Evolutionary conservation across 306 rosid genomes (phyloP).

Genomic region (Vachellia pachyceras): DNA sequence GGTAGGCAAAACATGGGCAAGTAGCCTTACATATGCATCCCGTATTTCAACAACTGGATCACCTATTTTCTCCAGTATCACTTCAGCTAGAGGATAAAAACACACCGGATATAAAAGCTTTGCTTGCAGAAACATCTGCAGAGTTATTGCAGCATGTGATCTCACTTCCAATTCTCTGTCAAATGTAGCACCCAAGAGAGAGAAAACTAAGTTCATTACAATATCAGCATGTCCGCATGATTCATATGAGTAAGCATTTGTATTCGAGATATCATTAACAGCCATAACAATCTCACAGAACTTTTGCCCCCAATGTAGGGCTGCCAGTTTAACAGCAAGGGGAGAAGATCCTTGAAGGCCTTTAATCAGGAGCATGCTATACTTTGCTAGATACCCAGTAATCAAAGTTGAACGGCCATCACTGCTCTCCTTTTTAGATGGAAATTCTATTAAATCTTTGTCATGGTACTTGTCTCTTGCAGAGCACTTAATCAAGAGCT

Average conservation of each 20-base stretch:
- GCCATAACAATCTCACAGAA: conserved; percentile 75
- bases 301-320: conserved; percentile 71
- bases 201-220: conserved; percentile 62
- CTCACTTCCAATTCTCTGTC: conserved; percentile 90
- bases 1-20: conserved; percentile 75
- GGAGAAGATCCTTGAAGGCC: conserved; percentile 79
- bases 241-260: conserved; percentile 50
- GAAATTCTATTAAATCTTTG: conserved; percentile 42
- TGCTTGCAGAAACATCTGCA: conserved; percentile 85
- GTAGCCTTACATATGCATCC: conserved; percentile 65
- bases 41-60: conserved; percentile 79
- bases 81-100: conserved; percentile 75
- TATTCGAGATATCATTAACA: conserved; percentile 47
- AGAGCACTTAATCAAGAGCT: conserved; percentile 68
- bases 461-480: conserved; percentile 45
- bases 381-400: conserved; percentile 69
- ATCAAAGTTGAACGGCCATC: conserved; percentile 49
- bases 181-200: conserved; percentile 72
- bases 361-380: conserved; percentile 58
- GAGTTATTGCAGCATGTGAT: conserved; percentile 68
- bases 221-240: conserved; percentile 54
- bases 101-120: conserved; percentile 75
- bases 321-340: conserved; percentile 72
- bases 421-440: conserved; percentile 40
- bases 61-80: conserved; percentile 85